Percentiles rank a stretch among this genome's conserved stretches.
Conservation (phyloP, 768 basidiomycete genomes). For the Termitomyces sp. region DNA sequence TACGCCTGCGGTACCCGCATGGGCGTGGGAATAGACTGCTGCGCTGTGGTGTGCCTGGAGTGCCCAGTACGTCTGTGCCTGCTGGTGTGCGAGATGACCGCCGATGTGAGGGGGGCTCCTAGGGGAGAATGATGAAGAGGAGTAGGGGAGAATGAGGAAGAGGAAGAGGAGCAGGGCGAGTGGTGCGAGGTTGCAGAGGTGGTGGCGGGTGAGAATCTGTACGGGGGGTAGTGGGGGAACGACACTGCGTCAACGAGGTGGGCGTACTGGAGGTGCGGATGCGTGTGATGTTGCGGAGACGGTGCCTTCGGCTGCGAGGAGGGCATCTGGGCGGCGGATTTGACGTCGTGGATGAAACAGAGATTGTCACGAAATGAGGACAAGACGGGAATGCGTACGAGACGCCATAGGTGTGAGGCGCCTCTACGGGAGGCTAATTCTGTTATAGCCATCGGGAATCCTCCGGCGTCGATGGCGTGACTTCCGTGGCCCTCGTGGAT, state of each 20-base stretch:
- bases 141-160: too few species aligned
- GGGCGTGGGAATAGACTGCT: too few species aligned
- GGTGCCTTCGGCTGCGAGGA: slow-evolving; percentile 19
- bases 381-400: slow-evolving; percentile 17
- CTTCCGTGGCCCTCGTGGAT: background rate
- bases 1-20: too few species aligned
- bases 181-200: background rate
- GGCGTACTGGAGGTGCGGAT: background rate
- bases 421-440: slow-evolving; percentile 2
- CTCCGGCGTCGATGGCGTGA: too few species aligned
- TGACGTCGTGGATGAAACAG: slow-evolving; percentile 23
- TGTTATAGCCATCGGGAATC: too few species aligned
- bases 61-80: slow-evolving; percentile 10
- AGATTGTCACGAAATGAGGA: slow-evolving; percentile 27
- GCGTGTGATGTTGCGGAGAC: background rate
- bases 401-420: slow-evolving; percentile 2
- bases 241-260: background rate
- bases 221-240: background rate
- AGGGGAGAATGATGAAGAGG: slow-evolving; percentile 12
- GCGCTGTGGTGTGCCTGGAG: background rate
- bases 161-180: background rate
- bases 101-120: background rate
- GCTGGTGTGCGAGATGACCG: slow-evolving; percentile 14
- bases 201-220: background rate
- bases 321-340: background rate